Evolutionary conservation across 805 yeast genomes (phyloP), one percentile per base, ranked within the genome.

Genomic region (Starmerella floricola): DNA sequence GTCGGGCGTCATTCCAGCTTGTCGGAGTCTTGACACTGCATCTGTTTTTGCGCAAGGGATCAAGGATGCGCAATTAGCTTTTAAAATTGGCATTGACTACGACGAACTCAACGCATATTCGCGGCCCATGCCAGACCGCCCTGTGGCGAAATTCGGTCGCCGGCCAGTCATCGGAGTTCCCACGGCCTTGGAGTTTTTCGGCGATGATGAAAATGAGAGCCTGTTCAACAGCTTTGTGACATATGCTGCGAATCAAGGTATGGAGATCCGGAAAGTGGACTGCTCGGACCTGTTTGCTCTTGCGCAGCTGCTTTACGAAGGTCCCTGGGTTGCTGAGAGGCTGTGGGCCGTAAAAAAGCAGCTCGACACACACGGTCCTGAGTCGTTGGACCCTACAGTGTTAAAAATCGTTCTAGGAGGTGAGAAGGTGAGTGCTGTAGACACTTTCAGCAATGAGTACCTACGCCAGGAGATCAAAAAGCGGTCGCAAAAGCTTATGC

Each of bases 301-400:
- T 44, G 98, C 97, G 15, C 74, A 74, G 53, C 82, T 91, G 57
- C 69, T 88, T 29, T 88, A 88, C 59, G 96, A 88, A 57, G 98
- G 98, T 45, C 82, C 97, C n/a, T 88, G 98, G 98, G 97, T 88
- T 10, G 84, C 93, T 19, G 98, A 88, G 65, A 74, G 98, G 53
- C 86, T 76, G 64, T 76, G 84, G 48, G 95, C 95, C 20, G 73
- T 77, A 29, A 72, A 74, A 52, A 83, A 79, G 32, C 69, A 83
- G 44, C 73, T 73, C 23, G 68, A 80, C 6, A 71, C 76, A 55
- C 86, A 91, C 16, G 52, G 52, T 3, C 84, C 91, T 26, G 69
- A 71, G 27, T 71, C 79, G 37, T 65, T 88, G 53, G 95, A 88
- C 60, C 93, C 95, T 38, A 82, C 85, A 5, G 97, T 91, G 19